phyloP scores from a whole-genome alignment of 139 green algal species.

The Chlorella sp. region DNA sequence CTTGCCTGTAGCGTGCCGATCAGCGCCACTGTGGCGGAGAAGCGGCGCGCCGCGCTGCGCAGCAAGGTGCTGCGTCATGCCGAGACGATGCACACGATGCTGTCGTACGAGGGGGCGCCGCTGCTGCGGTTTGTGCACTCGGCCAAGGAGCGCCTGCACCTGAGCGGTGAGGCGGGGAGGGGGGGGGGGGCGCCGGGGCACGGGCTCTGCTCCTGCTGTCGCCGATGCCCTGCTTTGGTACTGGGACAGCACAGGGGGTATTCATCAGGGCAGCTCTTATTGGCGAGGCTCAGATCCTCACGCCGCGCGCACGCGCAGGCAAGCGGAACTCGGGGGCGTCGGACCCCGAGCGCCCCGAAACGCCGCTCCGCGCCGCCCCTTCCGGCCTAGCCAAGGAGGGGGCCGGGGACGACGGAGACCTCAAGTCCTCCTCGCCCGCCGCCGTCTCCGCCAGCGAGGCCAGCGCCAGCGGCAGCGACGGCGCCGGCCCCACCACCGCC shows the following conservation, averaged over 20 bases:
- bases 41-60: conserved; percentile 9
- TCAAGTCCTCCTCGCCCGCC: neutral
- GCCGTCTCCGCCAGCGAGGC: neutral
- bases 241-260: no score
- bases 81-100: neutral
- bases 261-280: no score
- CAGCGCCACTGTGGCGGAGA: neutral
- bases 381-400: neutral
- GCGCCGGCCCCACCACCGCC: neutral
- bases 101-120: neutral
- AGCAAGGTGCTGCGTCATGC: conserved; percentile 19
- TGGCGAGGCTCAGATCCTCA: no score
- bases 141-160: conserved; percentile 11
- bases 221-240: no score
- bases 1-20: conserved; percentile 28
- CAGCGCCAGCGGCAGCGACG: no score
- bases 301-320: no score
- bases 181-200: neutral
- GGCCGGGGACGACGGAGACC: neutral
- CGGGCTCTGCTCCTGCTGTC: neutral
- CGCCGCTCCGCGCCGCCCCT: neutral
- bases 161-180: conserved; percentile 3
- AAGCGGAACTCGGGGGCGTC: no score
- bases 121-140: neutral
- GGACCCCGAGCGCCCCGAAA: neutral